Evolutionary conservation across 163 green algal genomes (phyloP).

Genomic region (Coccomyxa subellipsoidea): DNA sequence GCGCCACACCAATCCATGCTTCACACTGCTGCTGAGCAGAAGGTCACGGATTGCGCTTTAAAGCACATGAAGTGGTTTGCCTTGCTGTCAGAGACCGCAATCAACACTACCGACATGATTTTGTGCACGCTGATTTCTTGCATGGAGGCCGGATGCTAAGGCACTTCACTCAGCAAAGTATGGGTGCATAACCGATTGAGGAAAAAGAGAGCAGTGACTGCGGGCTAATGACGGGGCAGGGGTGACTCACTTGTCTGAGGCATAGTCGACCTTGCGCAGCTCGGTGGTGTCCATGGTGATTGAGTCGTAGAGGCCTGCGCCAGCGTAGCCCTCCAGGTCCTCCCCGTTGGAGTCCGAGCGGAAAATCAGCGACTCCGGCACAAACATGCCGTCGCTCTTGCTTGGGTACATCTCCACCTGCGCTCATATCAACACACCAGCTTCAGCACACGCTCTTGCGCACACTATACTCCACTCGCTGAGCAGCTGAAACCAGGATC

Average conservation of each 20-base stretch:
- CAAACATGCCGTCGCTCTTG: slow-evolving; percentile 95
- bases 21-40: not conserved
- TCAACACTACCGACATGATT: not conserved
- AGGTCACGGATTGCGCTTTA: not conserved
- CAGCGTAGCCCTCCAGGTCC: slow-evolving; percentile 96
- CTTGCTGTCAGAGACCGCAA: not conserved
- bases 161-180: not conserved
- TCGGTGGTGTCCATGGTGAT: slow-evolving; percentile 83
- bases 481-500: not conserved
- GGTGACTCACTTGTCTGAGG: slow-evolving; percentile 44
- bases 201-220: not conserved
- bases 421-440: not conserved
- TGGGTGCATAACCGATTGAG: not conserved
- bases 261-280: slow-evolving; percentile 78
- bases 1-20: not conserved
- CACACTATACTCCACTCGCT: not conserved
- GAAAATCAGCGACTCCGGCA: slow-evolving; percentile 94
- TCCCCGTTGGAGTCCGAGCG: slow-evolving; percentile 46
- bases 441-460: not conserved
- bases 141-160: not conserved
- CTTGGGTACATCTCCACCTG: slow-evolving; percentile 84
- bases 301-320: slow-evolving; percentile 96
- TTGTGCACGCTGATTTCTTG: not conserved
- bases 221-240: not conserved
- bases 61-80: not conserved